Evolutionary conservation across 139 green algal genomes (phyloP).

Genomic region (Tetradesmus obliquus): DNA sequence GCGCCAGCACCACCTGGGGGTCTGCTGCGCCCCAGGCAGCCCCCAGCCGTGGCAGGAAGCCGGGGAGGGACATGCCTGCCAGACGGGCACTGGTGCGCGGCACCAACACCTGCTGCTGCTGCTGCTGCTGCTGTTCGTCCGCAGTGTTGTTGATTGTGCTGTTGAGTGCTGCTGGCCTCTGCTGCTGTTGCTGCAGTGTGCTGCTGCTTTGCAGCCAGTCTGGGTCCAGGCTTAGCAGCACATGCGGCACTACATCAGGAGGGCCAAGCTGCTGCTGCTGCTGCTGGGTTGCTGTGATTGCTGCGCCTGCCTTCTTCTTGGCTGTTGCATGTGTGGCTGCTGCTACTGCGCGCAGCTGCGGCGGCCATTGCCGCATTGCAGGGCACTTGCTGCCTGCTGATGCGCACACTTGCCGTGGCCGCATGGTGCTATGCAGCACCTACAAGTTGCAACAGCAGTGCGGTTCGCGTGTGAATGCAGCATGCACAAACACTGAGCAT

Average conservation of each 20-base stretch:
- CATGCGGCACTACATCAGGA: constrained; percentile 23
- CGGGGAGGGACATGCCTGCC: constrained; percentile 9
- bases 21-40: background rate
- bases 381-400: background rate
- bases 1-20: background rate
- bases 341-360: background rate
- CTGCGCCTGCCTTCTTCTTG: background rate
- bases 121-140: background rate
- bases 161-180: background rate
- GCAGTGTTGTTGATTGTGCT: background rate
- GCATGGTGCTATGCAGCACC: background rate
- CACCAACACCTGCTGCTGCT: constrained; percentile 30
- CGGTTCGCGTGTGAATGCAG: background rate
- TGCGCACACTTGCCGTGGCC: background rate
- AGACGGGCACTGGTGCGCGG: background rate
- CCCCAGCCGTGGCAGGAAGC: background rate
- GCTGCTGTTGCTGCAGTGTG: background rate
- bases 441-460: background rate
- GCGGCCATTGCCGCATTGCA: background rate
- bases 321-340: background rate
- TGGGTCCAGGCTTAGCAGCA: constrained; percentile 7
- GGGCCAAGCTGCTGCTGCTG: background rate
- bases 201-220: background rate
- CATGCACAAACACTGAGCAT: background rate
- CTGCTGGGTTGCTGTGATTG: background rate